Evolutionary conservation across 2,329 filamentous ascomycete genomes (phyloP).

Genomic region (Alternaria infectoria): DNA sequence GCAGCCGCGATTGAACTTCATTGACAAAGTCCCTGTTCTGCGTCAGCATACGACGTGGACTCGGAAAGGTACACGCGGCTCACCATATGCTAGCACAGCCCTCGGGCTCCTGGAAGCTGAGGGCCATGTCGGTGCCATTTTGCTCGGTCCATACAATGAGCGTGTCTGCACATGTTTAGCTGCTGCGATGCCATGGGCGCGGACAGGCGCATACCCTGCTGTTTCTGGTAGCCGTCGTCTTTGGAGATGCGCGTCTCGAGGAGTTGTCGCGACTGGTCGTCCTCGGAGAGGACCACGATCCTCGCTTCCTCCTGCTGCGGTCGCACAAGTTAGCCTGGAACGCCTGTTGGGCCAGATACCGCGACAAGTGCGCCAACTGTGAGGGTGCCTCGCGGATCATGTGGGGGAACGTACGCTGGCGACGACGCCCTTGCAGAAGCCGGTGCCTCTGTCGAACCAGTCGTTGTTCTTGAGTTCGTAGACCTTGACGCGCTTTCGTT

Average conservation of each 20-base stretch:
- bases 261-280: constrained; percentile 80
- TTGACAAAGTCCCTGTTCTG: constrained; percentile 85
- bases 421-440: constrained; percentile 85
- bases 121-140: constrained; percentile 91
- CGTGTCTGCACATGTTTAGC: constrained; percentile 69
- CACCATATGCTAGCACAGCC: constrained; percentile 93
- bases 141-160: constrained; percentile 97
- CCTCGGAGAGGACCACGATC: constrained; percentile 92
- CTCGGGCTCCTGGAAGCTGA: constrained; percentile 97
- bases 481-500: constrained; percentile 84
- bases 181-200: neutral
- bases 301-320: constrained; percentile 77
- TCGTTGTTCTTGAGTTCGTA: constrained; percentile 98
- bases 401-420: constrained; percentile 65
- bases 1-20: constrained; percentile 78
- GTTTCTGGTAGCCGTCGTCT: constrained; percentile 97
- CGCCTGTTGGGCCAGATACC: constrained; percentile 9
- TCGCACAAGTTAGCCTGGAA: constrained; percentile 53
- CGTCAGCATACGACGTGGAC: constrained; percentile 20
- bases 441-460: constrained; percentile 98
- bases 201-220: constrained; percentile 73
- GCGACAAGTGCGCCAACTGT: constrained; percentile 19
- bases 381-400: neutral
- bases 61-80: constrained; percentile 17
- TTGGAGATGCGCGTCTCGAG: constrained; percentile 89